Evolutionary conservation across 192 early-diverging fungal genomes (phyloP).

Genomic region (Backusella macrospora): DNA sequence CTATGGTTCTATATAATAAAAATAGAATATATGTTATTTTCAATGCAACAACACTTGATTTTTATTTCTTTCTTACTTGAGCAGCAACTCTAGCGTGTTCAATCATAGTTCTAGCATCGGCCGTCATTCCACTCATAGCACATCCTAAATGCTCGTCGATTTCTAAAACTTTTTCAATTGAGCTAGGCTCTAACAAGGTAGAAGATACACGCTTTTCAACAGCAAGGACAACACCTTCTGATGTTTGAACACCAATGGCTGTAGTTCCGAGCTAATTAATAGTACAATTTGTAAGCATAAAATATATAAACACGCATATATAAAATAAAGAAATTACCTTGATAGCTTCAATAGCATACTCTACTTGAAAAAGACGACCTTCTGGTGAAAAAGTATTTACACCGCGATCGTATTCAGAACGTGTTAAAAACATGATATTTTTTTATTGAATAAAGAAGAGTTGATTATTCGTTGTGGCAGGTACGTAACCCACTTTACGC

Average conservation of each 20-base stretch:
- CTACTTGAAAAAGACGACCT: constrained; percentile 99
- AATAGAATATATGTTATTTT: constrained; percentile 5
- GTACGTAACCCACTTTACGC: constrained; percentile 15
- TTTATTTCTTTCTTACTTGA: constrained; percentile 58
- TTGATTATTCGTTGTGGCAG: constrained; percentile 1
- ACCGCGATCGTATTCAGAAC: constrained; percentile 98
- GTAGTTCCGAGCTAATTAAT: constrained; percentile 81
- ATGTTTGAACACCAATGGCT: constrained; percentile 97
- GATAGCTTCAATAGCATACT: constrained; percentile 99
- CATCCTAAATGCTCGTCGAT: constrained; percentile 95
- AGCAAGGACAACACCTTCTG: constrained; percentile 89
- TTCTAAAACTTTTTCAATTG: constrained; percentile 98
- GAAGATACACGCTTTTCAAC: constrained; percentile 98
- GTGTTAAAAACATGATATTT: constrained; percentile 65
- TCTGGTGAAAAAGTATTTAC: constrained; percentile 99
- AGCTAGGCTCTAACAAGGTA: constrained; percentile 86
- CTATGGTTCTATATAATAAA: constrained; percentile 73
- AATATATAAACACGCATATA: neutral
- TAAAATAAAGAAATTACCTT: constrained; percentile 66
- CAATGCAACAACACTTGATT: neutral
- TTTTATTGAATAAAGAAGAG: neutral
- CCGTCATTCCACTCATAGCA: constrained; percentile 96
- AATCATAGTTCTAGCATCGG: constrained; percentile 97
- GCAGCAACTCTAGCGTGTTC: constrained; percentile 97
- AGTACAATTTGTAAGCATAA: neutral